Conservation (phyloP, 2,329 filamentous ascomycete genomes). For the Cladophialophora psammophila region DNA sequence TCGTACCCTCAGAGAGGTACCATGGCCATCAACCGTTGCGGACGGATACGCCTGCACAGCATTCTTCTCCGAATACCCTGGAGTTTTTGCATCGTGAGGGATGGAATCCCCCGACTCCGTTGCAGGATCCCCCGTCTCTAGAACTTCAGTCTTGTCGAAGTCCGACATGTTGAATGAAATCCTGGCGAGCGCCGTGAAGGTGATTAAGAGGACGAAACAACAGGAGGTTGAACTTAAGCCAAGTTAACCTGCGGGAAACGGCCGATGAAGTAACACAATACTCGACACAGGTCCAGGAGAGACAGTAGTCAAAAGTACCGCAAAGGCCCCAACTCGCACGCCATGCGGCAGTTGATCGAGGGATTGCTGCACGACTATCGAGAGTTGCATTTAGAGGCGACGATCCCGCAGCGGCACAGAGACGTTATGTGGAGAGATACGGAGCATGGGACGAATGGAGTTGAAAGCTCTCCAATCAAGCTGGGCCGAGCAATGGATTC, state of each 20-base stretch:
- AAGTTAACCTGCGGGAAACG: not conserved
- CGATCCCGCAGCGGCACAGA: not conserved
- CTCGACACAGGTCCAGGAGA: not conserved
- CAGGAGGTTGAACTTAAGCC: not conserved
- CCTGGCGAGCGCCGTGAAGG: not conserved
- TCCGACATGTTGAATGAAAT: not conserved
- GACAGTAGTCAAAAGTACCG: not conserved
- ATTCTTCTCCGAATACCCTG: slow-evolving; percentile 20
- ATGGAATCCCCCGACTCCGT: slow-evolving; percentile 23
- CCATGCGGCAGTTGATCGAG: slow-evolving; percentile 1
- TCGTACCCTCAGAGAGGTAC: slow-evolving; percentile 17
- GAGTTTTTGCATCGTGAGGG: slow-evolving; percentile 22
- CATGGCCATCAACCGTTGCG: slow-evolving; percentile 13
- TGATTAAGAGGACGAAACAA: not conserved
- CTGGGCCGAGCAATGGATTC: not conserved
- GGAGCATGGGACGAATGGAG: not conserved
- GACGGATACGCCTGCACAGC: slow-evolving; percentile 25
- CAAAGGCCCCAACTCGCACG: not conserved
- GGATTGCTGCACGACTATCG: not conserved
- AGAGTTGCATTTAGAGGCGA: not conserved
- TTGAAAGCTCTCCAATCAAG: not conserved
- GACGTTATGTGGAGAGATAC: not conserved
- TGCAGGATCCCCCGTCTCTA: slow-evolving; percentile 20
- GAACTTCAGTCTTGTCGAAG: slow-evolving; percentile 16
- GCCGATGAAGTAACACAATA: not conserved